These are phyloP conservation scores for Krasilnikovozyma curviuscula DNA, from an alignment of 768 basidiomycete species.

Conservation along the genomic window DNA sequence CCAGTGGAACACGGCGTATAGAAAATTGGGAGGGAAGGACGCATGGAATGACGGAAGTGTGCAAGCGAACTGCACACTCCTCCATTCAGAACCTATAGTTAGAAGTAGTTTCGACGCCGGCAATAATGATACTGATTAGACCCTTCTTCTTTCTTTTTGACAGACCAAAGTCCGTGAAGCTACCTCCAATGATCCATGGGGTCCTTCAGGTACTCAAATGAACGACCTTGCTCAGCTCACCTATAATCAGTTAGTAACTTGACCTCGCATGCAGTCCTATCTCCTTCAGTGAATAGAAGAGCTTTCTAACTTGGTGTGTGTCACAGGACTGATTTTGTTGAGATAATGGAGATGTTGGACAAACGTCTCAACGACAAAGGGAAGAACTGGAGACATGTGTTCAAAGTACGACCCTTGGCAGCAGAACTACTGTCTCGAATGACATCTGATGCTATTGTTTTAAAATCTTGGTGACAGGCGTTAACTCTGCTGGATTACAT, in stretches of 20 bases:
- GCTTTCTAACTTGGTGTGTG: neutral
- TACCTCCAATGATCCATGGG: slow-evolving; percentile 95
- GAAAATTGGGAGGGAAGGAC: neutral
- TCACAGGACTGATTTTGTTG: slow-evolving; percentile 74
- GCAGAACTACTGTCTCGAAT: neutral
- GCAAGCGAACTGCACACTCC: neutral
- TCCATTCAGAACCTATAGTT: neutral
- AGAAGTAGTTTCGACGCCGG: too few species aligned
- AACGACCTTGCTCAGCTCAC: slow-evolving; percentile 94
- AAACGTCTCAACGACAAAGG: slow-evolving; percentile 97
- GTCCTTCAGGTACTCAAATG: slow-evolving; percentile 94
- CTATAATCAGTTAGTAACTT: slow-evolving; percentile 66
- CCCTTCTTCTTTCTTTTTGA: slow-evolving; percentile 23
- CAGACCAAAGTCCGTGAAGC: slow-evolving; percentile 92
- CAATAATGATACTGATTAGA: neutral
- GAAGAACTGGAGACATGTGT: slow-evolving; percentile 99
- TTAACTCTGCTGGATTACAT: slow-evolving; percentile 89
- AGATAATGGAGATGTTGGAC: slow-evolving; percentile 99
- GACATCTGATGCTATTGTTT: neutral
- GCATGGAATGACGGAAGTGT: neutral
- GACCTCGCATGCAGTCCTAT: neutral
- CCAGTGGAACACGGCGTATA: too few species aligned
- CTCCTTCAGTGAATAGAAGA: neutral
- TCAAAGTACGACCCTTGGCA: slow-evolving; percentile 45
- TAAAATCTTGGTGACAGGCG: slow-evolving; percentile 27